phyloP scores from a whole-genome alignment of 2,329 filamentous ascomycete genomes.

The Colletotrichum godetiae region DNA sequence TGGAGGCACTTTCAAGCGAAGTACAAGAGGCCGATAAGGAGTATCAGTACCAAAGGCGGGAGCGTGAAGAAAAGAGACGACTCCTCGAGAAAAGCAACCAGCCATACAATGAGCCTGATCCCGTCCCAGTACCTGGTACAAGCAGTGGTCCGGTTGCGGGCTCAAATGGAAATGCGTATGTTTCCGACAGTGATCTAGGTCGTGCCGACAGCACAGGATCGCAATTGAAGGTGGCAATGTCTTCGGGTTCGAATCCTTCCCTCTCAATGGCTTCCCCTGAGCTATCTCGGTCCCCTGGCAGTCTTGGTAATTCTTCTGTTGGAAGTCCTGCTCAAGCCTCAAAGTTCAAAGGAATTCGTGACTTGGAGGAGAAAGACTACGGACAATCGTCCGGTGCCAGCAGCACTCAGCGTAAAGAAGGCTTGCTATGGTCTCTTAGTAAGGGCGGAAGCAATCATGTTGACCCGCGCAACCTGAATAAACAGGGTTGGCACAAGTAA shows the following conservation, averaged over 20 bases:
- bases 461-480: conserved; percentile 94
- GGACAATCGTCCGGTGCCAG: conserved; percentile 60
- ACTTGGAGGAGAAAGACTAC: conserved; percentile 87
- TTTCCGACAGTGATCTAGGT: conserved; percentile 76
- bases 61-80: conserved; percentile 93
- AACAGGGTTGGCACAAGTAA: conserved; percentile 98
- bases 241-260: conserved; percentile 53
- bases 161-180: conserved; percentile 60
- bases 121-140: conserved; percentile 54
- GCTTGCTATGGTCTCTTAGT: conserved; percentile 93
- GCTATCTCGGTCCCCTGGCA: conserved; percentile 68
- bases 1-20: conserved; percentile 88
- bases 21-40: conserved; percentile 97
- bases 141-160: conserved; percentile 44
- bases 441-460: conserved; percentile 87
- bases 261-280: conserved; percentile 49
- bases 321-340: conserved; percentile 63
- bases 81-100: conserved; percentile 89
- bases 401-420: conserved; percentile 86
- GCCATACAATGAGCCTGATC: conserved; percentile 77
- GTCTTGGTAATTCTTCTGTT: conserved; percentile 56
- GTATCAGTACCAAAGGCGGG: conserved; percentile 93
- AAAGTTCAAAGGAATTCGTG: conserved; percentile 91
- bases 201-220: conserved; percentile 81
- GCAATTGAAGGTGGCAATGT: conserved; percentile 66